phyloP scores from a whole-genome alignment of 306 rosid genomes.

The Bauhinia variegata region DNA sequence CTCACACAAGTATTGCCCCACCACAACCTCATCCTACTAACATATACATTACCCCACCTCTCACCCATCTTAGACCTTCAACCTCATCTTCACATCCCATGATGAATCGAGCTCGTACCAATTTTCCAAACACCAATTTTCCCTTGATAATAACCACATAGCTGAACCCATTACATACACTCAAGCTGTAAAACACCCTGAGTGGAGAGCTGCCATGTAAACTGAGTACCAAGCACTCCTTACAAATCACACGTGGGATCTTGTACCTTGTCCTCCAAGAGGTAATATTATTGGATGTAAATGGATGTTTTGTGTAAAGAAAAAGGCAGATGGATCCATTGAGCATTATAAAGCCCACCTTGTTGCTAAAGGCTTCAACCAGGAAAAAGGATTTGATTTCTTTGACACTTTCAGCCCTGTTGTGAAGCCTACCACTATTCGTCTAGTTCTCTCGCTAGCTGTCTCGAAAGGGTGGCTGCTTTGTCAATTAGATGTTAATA shows the following conservation, averaged over 20 bases:
- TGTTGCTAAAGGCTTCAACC: background rate
- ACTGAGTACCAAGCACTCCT: background rate
- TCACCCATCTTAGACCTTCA: background rate
- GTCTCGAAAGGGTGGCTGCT: background rate
- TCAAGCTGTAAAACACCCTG: background rate
- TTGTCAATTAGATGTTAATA: background rate
- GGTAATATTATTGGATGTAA: background rate
- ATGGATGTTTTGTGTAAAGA: background rate
- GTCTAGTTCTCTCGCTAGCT: background rate
- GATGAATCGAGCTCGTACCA: background rate
- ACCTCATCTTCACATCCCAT: background rate
- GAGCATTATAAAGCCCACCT: background rate
- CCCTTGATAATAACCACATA: background rate
- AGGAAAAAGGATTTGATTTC: background rate
- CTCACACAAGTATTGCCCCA: too few species aligned
- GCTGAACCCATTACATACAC: background rate
- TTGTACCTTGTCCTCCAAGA: background rate
- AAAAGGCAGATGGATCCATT: background rate
- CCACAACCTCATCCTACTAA: too few species aligned
- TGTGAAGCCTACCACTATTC: background rate
- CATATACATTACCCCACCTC: too few species aligned
- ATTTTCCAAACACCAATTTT: background rate
- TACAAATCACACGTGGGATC: too few species aligned
- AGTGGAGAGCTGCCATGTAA: background rate
- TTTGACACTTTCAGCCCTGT: background rate